A percentile compares a stretch with the other conserved stretches of the same genome.
phyloP scores from a whole-genome alignment of 2,329 filamentous ascomycete species.

The Hirsutella thompsonii region DNA sequence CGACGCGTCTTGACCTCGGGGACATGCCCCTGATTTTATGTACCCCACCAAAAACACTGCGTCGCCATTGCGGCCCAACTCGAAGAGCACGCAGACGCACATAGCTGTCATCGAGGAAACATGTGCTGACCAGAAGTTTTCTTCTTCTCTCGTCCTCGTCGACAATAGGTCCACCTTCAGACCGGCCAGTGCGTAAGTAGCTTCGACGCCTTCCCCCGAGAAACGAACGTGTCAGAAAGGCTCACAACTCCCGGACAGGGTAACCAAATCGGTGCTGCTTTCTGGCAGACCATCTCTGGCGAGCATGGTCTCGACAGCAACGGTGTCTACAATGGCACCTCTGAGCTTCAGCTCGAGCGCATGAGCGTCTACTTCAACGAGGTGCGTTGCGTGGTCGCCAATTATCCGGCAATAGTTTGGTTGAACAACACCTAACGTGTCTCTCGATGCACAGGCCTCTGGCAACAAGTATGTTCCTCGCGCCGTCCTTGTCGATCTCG shows the following conservation, averaged over 20 bases:
- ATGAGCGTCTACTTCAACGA: constrained; percentile 99
- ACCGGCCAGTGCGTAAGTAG: constrained; percentile 92
- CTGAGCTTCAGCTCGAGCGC: constrained; percentile 97
- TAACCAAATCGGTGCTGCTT: constrained; percentile 99
- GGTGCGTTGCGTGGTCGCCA: constrained; percentile 22
- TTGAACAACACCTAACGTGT: neutral
- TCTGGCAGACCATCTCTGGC: constrained; percentile 85
- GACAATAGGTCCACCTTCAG: constrained; percentile 92
- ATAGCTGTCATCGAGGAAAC: neutral
- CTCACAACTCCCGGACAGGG: constrained; percentile 48
- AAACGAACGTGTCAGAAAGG: constrained; percentile 7
- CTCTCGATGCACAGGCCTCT: constrained; percentile 50
- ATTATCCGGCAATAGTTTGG: neutral
- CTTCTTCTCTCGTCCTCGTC: constrained; percentile 18
- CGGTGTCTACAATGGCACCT: constrained; percentile 97
- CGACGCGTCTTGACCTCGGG: constrained; percentile 24
- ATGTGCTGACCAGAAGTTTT: constrained; percentile 37
- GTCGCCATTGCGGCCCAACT: constrained; percentile 2
- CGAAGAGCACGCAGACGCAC: neutral
- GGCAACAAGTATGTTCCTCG: constrained; percentile 99
- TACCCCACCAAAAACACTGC: constrained; percentile 18
- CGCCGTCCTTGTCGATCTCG: constrained; percentile 97
- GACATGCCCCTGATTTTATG: constrained; percentile 19
- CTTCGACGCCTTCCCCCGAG: constrained; percentile 2
- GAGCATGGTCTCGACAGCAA: constrained; percentile 96